Percentiles rank a stretch among this genome's conserved stretches.
Evolutionary conservation across 257 asterid genomes (phyloP).

Genomic region (Misopates orontium): DNA sequence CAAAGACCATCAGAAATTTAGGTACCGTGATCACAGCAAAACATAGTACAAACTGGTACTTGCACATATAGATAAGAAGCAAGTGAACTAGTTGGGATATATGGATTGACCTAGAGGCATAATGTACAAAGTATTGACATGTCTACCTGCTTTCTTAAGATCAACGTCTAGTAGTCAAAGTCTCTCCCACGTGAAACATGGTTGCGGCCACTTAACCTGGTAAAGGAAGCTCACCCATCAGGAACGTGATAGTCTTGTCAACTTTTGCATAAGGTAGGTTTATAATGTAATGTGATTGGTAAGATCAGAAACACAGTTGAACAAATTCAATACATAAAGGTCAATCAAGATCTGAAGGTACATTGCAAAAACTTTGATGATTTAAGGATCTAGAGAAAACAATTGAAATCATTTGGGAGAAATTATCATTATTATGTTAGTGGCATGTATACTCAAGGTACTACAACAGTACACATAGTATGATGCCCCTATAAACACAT

Average conservation of each 20-base stretch:
- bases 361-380: background rate
- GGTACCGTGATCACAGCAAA: slow-evolving; percentile 41
- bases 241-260: slow-evolving; percentile 13
- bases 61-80: slow-evolving; percentile 32
- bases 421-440: too few relatives aligned
- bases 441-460: too few relatives aligned
- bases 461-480: too few relatives aligned
- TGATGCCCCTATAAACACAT: too few relatives aligned
- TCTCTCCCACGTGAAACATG: slow-evolving; percentile 82
- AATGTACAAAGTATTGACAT: slow-evolving; percentile 33
- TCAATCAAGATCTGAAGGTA: slow-evolving; percentile 25
- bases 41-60: slow-evolving; percentile 33
- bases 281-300: slow-evolving; percentile 1
- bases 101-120: slow-evolving; percentile 29
- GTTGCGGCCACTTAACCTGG: slow-evolving; percentile 87
- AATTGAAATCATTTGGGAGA: too few relatives aligned
- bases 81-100: slow-evolving; percentile 26
- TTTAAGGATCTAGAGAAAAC: too few relatives aligned
- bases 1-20: slow-evolving; percentile 69
- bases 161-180: slow-evolving; percentile 78
- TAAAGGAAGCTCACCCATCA: slow-evolving; percentile 43
- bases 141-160: slow-evolving; percentile 68
- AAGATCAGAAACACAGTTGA: slow-evolving; percentile 5
- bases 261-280: slow-evolving; percentile 18
- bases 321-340: slow-evolving; percentile 12